Conservation (phyloP, 768 basidiomycete species). For the Lyophyllum semitale region DNA sequence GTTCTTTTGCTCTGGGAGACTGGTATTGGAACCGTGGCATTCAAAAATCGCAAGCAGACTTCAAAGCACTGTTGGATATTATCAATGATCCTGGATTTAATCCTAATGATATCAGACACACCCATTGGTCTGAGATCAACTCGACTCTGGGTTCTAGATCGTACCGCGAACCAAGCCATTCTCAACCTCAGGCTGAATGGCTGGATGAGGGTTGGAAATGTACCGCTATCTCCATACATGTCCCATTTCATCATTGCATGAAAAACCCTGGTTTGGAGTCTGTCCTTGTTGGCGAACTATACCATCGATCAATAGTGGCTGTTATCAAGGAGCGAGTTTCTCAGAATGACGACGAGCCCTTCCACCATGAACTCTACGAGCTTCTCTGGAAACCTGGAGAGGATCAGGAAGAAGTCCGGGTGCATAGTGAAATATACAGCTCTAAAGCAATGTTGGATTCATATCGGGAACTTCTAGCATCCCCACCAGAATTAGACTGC, state of each 20-base stretch:
- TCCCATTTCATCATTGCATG: slow-evolving; percentile 7
- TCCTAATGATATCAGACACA: slow-evolving; percentile 9
- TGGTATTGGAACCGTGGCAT: slow-evolving; percentile 10
- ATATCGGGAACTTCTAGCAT: neutral
- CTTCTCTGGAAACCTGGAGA: neutral
- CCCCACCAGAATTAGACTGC: neutral
- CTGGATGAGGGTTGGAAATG: slow-evolving; percentile 19
- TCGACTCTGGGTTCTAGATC: neutral
- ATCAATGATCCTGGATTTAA: neutral
- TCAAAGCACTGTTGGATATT: slow-evolving; percentile 11
- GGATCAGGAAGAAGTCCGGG: neutral
- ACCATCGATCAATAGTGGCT: slow-evolving; percentile 17
- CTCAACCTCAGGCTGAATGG: neutral
- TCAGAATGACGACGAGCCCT: neutral
- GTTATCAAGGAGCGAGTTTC: slow-evolving; percentile 16
- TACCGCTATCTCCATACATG: slow-evolving; percentile 2
- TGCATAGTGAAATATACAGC: neutral
- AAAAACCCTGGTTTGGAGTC: neutral
- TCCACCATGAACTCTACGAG: neutral
- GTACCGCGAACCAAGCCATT: neutral
- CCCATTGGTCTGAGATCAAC: slow-evolving; percentile 13
- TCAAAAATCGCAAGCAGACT: slow-evolving; percentile 4
- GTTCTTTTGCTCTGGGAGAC: slow-evolving; percentile 8
- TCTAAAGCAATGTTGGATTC: neutral
- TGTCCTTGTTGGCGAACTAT: slow-evolving; percentile 10